Base-by-base conservation (phyloP, 768 basidiomycete species). In the Coprinopsis sp. region DNA sequence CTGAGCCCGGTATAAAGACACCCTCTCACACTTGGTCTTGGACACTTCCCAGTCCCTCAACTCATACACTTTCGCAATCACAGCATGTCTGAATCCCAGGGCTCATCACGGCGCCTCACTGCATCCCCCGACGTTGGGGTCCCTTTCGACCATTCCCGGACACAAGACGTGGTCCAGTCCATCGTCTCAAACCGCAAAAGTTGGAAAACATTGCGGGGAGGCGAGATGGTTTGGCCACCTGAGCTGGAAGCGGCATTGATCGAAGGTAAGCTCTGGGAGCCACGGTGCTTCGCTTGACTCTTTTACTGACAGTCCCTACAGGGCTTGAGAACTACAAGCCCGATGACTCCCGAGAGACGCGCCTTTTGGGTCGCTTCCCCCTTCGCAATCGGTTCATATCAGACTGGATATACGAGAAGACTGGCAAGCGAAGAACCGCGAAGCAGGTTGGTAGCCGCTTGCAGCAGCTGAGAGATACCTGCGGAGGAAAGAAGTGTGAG, bases 401-500 rank as follows among this genome's bases (percentile, higher is more conserved):
- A 42, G 83, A 89, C 53, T 81, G 84, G 64, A 87, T 89, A 58
- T 79, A 70, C 58, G 69, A 71, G 28, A 76, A 73, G 51, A 89
- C 87, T 0, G 84, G 86, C 19, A 80, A 82, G 60, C 70, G 74
- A 50, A 74, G 87, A 49, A 82, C 83, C 6, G 77, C 86, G 19
- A 88, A 88, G 61, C 86, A 88, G 63, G 86, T 89, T 37, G 86
- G 87, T 47, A 86, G 83, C 57, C 83, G 87, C 46, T 69, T 89
- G 25, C 87, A 89, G 58, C 86, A 88, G 57, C 74, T 89, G 43
- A 68, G 84, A 54, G 85, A 89, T 61, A 83, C 84, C 2, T 76
- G 79, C 54, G 79, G 83, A 38, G 85, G 84, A 30, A 84, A 83
- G 61, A 70, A 77, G 60, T 68, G 87, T 88, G 60, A 64, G 84